Base-by-base conservation (phyloP, 2,329 filamentous ascomycete genomes). In the Colletotrichum sp. region DNA sequence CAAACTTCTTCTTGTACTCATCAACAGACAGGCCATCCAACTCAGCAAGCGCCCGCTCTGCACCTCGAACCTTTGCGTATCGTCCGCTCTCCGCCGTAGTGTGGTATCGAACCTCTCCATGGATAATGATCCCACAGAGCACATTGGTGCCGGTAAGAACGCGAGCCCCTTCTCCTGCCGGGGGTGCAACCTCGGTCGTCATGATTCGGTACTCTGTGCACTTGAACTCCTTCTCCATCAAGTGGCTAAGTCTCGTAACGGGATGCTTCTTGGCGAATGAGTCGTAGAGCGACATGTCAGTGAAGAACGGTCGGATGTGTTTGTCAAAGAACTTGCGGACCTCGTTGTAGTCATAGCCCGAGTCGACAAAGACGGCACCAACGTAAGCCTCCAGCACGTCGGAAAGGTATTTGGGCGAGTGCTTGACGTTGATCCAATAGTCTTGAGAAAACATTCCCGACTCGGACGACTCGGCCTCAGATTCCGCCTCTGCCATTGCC, bases 311-410 rank as follows among this genome's bases (percentile, higher is more conserved):
- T 72, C 90, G 89, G 71, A 99, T 90, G 78, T 96, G 92, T 16
- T 80, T 82, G n/a, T 91, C 85, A 84, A 98, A 98, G 85, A 99
- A 99, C 1, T 82, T 82, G 77, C 94, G 91, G 2, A 99, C 94
- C 22, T 92, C 88, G 15, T 83, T 83, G 83, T 94, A 98, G 81
- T 97, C 87, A 85, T 96, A 99, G 62, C 90, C 88, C 0, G 95
- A 94, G 84, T 99, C 97, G 13, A 99, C 94, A 82, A 99, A 99
- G 26, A 98, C 89, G 24, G 96, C 96, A 2, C 96, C 97, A 4
- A 98, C 86, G 80, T 96, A 97, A 0, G 96, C 92, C 87, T 99
- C 97, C 5, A 99, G 89, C 48, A 98, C 91, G 83, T 99, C 97
- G 0, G 96, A 92, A 8, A 99, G 91, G 69, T 86, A 89, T 80